These are phyloP conservation scores for Colletotrichum falcatum DNA, from an alignment of 2,329 filamentous ascomycete species.

Conservation along the genomic window DNA sequence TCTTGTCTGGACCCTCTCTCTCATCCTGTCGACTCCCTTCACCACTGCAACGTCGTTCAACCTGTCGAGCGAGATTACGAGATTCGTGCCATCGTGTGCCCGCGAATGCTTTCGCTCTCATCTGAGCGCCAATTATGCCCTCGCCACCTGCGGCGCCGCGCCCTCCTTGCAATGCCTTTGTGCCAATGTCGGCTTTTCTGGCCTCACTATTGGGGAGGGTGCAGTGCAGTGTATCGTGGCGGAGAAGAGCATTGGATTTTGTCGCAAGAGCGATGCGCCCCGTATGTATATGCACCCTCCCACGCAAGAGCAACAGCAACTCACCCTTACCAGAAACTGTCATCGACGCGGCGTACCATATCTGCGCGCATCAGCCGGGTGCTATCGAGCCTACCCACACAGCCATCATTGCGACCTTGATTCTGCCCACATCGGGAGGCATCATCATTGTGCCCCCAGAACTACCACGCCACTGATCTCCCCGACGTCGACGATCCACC, in stretches of 20 bases:
- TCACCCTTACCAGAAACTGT: constrained; percentile 50
- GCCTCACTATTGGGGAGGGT: constrained; percentile 79
- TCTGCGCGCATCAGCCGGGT: constrained; percentile 65
- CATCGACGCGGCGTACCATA: constrained; percentile 64
- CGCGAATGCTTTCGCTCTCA: constrained; percentile 72
- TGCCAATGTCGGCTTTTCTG: constrained; percentile 66
- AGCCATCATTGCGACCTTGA: constrained; percentile 68
- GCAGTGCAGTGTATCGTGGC: constrained; percentile 75
- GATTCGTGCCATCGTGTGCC: constrained; percentile 69
- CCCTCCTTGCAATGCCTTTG: constrained; percentile 74
- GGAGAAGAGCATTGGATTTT: constrained; percentile 62
- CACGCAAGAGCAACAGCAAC: constrained; percentile 6
- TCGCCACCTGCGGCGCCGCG: constrained; percentile 59
- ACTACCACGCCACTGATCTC: constrained; percentile 14
- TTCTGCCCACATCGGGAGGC: constrained; percentile 53
- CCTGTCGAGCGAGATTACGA: constrained; percentile 54
- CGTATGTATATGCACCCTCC: constrained; percentile 48
- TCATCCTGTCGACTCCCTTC: constrained; percentile 45
- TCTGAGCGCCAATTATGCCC: constrained; percentile 68
- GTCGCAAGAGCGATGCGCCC: constrained; percentile 58
- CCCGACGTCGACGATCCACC: constrained; percentile 34
- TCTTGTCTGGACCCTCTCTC: constrained; percentile 48
- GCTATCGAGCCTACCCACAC: constrained; percentile 69
- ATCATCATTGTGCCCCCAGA: constrained; percentile 48
- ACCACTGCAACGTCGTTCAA: constrained; percentile 46